These are phyloP conservation scores for Candida insectalens DNA, from an alignment of 805 yeast species.

Conservation along the genomic window DNA sequence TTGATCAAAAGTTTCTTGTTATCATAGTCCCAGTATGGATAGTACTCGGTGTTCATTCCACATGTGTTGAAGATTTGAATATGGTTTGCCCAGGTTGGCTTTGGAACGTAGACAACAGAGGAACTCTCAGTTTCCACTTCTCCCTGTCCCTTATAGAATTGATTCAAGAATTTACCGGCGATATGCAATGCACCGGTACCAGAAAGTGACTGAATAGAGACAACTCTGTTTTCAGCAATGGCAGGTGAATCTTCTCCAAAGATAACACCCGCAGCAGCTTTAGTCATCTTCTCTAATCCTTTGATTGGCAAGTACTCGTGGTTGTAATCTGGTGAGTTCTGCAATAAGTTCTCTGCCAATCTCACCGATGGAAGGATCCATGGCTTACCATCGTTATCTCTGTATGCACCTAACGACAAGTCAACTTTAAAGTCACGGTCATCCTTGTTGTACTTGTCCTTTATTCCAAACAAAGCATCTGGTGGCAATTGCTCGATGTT, in stretches of 20 bases:
- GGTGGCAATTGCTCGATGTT: constrained; percentile 62
- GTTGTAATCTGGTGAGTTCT: constrained; percentile 50
- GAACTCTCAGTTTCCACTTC: constrained; percentile 15
- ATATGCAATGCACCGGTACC: constrained; percentile 91
- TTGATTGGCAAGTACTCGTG: constrained; percentile 85
- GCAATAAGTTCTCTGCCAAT: constrained; percentile 59
- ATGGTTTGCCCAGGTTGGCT: constrained; percentile 99
- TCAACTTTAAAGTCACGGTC: constrained; percentile 63
- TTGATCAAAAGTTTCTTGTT: constrained; percentile 63
- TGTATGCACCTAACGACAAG: constrained; percentile 88
- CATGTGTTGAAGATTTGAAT: constrained; percentile 64
- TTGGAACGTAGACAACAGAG: constrained; percentile 56
- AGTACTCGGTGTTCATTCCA: constrained; percentile 57
- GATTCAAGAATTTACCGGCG: constrained; percentile 61
- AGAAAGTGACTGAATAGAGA: constrained; percentile 68
- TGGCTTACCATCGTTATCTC: constrained; percentile 84
- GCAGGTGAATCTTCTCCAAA: constrained; percentile 53
- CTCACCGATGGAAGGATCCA: constrained; percentile 77
- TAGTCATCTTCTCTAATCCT: constrained; percentile 61
- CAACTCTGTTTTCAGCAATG: constrained; percentile 35
- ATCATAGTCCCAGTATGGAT: constrained; percentile 79
- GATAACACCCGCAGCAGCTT: constrained; percentile 65
- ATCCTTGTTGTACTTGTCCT: constrained; percentile 55
- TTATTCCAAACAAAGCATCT: constrained; percentile 80
- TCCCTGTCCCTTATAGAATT: constrained; percentile 29